A percentile compares a stretch with the other conserved stretches of the same genome.
Evolutionary conservation across 257 asterid species (phyloP).

Genomic region (Solanum peruvianum): DNA sequence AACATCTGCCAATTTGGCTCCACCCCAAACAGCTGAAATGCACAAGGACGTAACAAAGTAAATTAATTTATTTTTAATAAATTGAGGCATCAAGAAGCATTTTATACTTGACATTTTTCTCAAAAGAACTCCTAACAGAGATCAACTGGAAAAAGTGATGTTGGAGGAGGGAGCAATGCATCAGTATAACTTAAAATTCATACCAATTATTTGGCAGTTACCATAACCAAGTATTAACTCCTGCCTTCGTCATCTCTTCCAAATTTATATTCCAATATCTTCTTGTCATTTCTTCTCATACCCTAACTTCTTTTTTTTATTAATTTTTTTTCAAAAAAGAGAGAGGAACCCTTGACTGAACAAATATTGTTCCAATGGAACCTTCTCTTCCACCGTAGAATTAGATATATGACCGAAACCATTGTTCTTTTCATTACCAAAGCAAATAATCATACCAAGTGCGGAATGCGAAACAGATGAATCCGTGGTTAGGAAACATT

Average conservation of each 20-base stretch:
- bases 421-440: background rate
- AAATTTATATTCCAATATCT: background rate
- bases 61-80: background rate
- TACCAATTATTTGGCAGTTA: background rate
- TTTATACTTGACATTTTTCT: background rate
- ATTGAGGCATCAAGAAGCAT: background rate
- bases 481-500: background rate
- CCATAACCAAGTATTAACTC: background rate
- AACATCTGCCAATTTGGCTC: conserved; percentile 90
- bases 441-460: background rate
- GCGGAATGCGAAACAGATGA: background rate
- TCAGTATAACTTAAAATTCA: background rate
- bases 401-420: background rate
- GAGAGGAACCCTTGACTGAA: background rate
- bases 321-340: background rate
- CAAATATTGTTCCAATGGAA: background rate
- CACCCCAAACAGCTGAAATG: conserved; percentile 85
- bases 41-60: background rate
- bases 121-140: background rate
- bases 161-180: background rate
- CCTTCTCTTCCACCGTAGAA: background rate
- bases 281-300: background rate
- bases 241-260: background rate
- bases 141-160: background rate
- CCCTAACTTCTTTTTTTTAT: background rate